Conservation (phyloP, 345 rosid genomes). For the Gossypium thurberi region DNA sequence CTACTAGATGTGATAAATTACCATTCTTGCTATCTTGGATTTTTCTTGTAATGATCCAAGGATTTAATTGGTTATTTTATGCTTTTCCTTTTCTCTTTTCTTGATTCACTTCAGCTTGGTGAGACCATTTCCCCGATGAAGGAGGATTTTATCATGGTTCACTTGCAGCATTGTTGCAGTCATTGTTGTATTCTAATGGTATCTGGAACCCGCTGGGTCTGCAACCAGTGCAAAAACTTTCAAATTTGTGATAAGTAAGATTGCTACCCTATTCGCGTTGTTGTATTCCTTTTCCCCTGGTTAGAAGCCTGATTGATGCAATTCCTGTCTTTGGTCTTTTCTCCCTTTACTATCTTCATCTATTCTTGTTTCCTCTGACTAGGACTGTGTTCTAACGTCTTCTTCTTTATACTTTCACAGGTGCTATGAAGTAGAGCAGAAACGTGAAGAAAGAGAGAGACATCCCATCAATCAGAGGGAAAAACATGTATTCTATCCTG, state of each 20-base stretch:
- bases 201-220: constrained; percentile 83
- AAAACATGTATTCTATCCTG: constrained; percentile 59
- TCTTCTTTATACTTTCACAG: constrained; percentile 30
- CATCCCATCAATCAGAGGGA: constrained; percentile 79
- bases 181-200: constrained; percentile 93
- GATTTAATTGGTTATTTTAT: not conserved
- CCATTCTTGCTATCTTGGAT: not conserved
- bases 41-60: not conserved
- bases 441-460: constrained; percentile 77
- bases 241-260: constrained; percentile 91
- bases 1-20: not conserved
- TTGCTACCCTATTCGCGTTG: constrained; percentile 13
- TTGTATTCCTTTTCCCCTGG: not conserved
- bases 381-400: constrained; percentile 13
- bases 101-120: constrained; percentile 64
- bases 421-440: constrained; percentile 82
- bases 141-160: constrained; percentile 99
- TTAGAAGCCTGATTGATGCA: not conserved
- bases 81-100: not conserved
- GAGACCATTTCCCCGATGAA: constrained; percentile 97
- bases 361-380: not conserved
- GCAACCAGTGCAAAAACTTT: constrained; percentile 88
- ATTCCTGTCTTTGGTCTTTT: not conserved
- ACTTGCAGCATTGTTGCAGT: constrained; percentile 82
- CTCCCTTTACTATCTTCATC: not conserved